phyloP scores from a whole-genome alignment of 768 basidiomycete genomes.

The Porpolomopsis calyptriformis region DNA sequence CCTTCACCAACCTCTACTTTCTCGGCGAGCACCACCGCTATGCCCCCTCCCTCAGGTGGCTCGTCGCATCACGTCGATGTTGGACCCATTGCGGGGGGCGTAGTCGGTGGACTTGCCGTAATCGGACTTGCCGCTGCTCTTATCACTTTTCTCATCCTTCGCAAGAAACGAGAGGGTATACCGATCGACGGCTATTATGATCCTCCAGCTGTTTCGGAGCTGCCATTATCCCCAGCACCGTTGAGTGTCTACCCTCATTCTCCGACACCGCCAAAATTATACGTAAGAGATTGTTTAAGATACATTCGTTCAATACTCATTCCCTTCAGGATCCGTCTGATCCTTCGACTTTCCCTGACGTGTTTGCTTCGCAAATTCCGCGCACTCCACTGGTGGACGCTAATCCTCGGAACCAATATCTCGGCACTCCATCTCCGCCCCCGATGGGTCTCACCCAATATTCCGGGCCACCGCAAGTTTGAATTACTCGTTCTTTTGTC shows the following conservation, averaged over 20 bases:
- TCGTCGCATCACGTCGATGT: constrained; percentile 11
- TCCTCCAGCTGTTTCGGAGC: neutral
- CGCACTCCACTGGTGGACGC: constrained; percentile 1
- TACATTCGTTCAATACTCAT: too few species aligned
- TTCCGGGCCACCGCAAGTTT: neutral
- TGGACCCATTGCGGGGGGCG: constrained; percentile 19
- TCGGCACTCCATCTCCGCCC: neutral
- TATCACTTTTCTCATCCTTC: constrained; percentile 11
- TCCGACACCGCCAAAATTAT: neutral
- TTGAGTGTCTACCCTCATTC: too few species aligned
- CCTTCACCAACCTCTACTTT: neutral
- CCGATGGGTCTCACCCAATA: neutral
- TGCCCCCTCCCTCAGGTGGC: neutral
- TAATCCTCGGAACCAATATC: neutral
- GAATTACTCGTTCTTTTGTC: neutral
- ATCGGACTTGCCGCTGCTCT: constrained; percentile 13
- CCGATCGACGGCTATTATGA: neutral
- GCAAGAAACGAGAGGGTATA: constrained; percentile 3
- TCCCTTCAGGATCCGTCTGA: constrained; percentile 9
- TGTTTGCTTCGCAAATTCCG: neutral
- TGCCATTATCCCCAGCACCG: too few species aligned
- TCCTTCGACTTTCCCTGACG: constrained; percentile 9
- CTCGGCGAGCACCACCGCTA: constrained; percentile 1
- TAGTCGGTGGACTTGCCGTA: constrained; percentile 16
- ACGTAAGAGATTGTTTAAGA: too few species aligned